phyloP scores from a whole-genome alignment of 441 rosid genomes.

The Francoa sonchifolia region DNA sequence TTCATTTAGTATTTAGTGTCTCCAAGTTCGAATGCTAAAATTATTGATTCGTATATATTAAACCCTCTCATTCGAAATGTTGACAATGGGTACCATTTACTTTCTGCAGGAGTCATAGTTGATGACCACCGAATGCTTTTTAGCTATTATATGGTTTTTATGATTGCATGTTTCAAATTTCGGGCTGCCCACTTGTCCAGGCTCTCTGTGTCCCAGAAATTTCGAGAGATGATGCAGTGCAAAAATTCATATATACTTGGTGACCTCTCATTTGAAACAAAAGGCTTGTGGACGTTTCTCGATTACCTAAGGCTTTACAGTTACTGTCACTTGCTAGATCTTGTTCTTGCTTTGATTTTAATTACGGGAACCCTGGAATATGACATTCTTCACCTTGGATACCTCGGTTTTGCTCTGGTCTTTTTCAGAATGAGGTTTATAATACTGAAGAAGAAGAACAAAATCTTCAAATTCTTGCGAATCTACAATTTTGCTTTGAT shows the following conservation, averaged over 20 bases:
- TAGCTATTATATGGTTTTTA: constrained; percentile 75
- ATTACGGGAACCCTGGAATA: constrained; percentile 96
- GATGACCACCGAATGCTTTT: constrained; percentile 84
- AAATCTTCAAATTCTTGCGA: constrained; percentile 87
- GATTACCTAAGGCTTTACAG: constrained; percentile 87
- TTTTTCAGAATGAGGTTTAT: constrained; percentile 91
- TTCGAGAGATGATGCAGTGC: constrained; percentile 72
- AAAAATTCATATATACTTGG: constrained; percentile 77
- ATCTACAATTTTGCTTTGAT: constrained; percentile 83
- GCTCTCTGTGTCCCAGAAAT: constrained; percentile 65
- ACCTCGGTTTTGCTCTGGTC: constrained; percentile 95
- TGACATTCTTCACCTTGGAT: constrained; percentile 94
- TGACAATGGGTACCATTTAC: constrained; percentile 12
- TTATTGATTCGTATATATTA: too few relatives aligned
- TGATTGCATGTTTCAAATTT: constrained; percentile 84
- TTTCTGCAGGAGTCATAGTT: constrained; percentile 58
- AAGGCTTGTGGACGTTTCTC: constrained; percentile 97
- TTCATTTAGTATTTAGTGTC: too few relatives aligned
- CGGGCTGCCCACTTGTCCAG: constrained; percentile 70
- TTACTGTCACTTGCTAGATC: constrained; percentile 86
- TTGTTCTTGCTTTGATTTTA: constrained; percentile 82
- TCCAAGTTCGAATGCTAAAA: too few relatives aligned
- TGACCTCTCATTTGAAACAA: constrained; percentile 89
- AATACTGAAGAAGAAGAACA: constrained; percentile 86
- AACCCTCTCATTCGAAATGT: too few relatives aligned